These are phyloP conservation scores for Leccinum aurantiacum DNA, from an alignment of 768 basidiomycete species.

Conservation along the genomic window DNA sequence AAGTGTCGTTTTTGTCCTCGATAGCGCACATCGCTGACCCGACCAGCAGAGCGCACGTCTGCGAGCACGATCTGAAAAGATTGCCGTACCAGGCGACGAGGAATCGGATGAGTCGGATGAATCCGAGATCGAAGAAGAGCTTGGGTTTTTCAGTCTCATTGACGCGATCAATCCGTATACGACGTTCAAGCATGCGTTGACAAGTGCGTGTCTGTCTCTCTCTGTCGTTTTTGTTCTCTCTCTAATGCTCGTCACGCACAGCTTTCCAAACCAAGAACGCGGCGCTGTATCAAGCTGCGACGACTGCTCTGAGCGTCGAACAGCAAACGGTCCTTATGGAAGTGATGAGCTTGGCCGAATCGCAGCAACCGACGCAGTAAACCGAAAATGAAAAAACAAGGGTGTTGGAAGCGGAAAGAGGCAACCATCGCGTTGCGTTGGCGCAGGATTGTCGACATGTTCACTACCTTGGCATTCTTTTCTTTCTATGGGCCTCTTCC, in stretches of 20 bases:
- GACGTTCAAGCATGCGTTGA: conserved; percentile 75
- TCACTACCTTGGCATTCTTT: neutral
- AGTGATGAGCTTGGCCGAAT: conserved; percentile 72
- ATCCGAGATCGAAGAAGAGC: conserved; percentile 75
- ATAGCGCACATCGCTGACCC: neutral
- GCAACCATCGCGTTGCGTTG: neutral
- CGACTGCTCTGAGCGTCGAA: conserved; percentile 68
- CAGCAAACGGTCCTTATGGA: conserved; percentile 84
- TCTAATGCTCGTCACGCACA: conserved; percentile 21
- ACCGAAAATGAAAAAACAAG: neutral
- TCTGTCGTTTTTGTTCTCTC: too few species aligned
- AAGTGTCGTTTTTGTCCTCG: conserved; percentile 10
- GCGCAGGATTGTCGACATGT: neutral
- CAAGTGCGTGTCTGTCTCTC: conserved; percentile 44
- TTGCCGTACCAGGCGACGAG: conserved; percentile 27
- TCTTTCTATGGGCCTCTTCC: neutral
- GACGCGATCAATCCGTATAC: conserved; percentile 77
- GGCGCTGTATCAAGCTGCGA: conserved; percentile 65
- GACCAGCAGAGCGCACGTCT: conserved; percentile 63
- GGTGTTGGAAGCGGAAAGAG: neutral
- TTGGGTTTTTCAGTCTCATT: conserved; percentile 82
- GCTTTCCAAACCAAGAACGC: conserved; percentile 77
- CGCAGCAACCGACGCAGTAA: conserved; percentile 17
- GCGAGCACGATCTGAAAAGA: conserved; percentile 57
- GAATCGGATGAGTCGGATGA: conserved; percentile 46